Evolutionary conservation across 768 basidiomycete species (phyloP).

Genomic region (Gelatoporia subvermispora): DNA sequence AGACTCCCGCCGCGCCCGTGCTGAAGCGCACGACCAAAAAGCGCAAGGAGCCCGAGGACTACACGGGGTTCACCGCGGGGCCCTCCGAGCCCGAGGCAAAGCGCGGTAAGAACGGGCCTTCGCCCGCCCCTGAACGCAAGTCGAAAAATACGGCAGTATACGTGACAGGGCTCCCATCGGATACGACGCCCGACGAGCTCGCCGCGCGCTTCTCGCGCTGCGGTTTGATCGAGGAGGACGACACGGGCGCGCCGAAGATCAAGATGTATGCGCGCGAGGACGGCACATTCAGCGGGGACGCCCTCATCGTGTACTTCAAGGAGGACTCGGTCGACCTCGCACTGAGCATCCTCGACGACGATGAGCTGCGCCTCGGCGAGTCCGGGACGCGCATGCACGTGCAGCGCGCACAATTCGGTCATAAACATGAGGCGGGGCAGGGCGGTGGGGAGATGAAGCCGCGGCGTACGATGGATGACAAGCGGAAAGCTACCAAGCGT

Average conservation of each 20-base stretch:
- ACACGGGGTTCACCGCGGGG: conserved; percentile 49
- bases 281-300: conserved; percentile 89
- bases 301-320: conserved; percentile 94
- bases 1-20: conserved; percentile 88
- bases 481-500: conserved; percentile 68
- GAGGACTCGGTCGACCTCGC: conserved; percentile 91
- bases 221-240: conserved; percentile 90
- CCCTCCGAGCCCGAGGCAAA: conserved; percentile 56
- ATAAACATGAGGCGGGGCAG: conserved; percentile 47
- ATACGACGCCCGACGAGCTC: conserved; percentile 71
- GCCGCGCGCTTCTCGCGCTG: conserved; percentile 86
- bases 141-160: conserved; percentile 94
- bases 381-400: conserved; percentile 69
- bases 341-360: conserved; percentile 82
- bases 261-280: conserved; percentile 92
- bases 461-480: conserved; percentile 59
- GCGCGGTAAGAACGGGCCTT: conserved; percentile 48
- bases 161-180: conserved; percentile 76
- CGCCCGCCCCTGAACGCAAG: conserved; percentile 39
- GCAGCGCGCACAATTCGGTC: conserved; percentile 69
- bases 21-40: conserved; percentile 77
- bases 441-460: conserved; percentile 40
- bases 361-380: conserved; percentile 82
- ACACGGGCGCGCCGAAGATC: conserved; percentile 86
- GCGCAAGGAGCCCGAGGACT: conserved; percentile 70